phyloP scores from a whole-genome alignment of 768 basidiomycete species.

The Tricholoma bakamatsutake region DNA sequence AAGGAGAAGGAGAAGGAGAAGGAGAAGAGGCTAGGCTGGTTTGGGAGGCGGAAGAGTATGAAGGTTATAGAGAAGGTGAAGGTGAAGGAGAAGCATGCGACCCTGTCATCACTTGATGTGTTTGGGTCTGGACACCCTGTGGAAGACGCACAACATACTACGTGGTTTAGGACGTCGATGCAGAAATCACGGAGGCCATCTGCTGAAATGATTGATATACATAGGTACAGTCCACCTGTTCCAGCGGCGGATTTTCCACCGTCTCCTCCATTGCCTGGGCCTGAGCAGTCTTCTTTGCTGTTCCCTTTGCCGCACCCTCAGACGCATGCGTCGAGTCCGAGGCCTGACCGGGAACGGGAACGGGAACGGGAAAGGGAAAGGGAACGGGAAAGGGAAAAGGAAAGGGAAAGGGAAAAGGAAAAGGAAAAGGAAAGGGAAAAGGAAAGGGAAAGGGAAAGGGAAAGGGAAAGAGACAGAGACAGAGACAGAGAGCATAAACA shows the following conservation, averaged over 20 bases:
- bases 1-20: slow-evolving; percentile 30
- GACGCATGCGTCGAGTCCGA: background rate
- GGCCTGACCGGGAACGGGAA: background rate
- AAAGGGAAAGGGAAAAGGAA: background rate
- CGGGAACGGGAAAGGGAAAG: background rate
- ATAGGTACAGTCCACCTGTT: background rate
- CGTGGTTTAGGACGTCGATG: slow-evolving; percentile 22
- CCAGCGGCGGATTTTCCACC: background rate
- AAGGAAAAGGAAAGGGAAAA: too few species aligned
- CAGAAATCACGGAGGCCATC: slow-evolving; percentile 17
- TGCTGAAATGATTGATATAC: slow-evolving; percentile 9
- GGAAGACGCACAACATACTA: background rate
- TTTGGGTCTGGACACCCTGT: background rate
- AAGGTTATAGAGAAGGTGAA: slow-evolving; percentile 31
- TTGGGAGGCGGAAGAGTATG: slow-evolving; percentile 46
- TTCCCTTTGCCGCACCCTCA: background rate
- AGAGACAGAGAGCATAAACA: background rate
- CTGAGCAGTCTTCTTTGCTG: background rate
- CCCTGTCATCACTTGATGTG: background rate
- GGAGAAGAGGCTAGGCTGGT: slow-evolving; percentile 34
- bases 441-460: background rate
- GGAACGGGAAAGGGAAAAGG: background rate
- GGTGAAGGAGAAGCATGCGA: slow-evolving; percentile 10
- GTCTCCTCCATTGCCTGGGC: background rate
- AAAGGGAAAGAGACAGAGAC: background rate